Base-by-base conservation (phyloP, 371 early-diverging fungal species). In the Mucor plumbeus region DNA sequence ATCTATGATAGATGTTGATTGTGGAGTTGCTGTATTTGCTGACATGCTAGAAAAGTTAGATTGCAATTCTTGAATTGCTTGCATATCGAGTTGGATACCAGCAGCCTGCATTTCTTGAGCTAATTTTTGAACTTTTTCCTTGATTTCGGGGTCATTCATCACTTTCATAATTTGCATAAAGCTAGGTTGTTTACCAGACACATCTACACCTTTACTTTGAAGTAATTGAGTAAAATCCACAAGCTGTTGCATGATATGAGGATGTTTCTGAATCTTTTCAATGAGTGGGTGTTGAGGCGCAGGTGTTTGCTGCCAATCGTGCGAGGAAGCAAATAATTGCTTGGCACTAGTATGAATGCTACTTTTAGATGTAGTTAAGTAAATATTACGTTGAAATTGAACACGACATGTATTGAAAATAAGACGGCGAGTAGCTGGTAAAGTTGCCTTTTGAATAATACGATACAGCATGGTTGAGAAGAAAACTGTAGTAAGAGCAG, bases 121-220 rank as follows among this genome's bases (percentile, higher is more conserved):
- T 4, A 82, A 56, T 17, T 69, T 61, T 39, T 65, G 50, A 4
- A 76, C 72, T 6, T 63, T 66, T 48, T 68, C 72, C 34, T 69
- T 69, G 47, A 79, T 64, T 56, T 79, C 79, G 9, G 76, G 74
- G 67, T 82, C 82, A 34, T 69, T 72, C 82, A 82, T 79, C 39
- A 82, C 68, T 41, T 79, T 77, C 67, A 82, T 69, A 4, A 80
- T 60, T 67, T 82, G 74, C 61, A 71, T 68, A 61, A 71, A 77
- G 55, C 69, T 73, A 10, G 76, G 77, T 34, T 72, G 66, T 38
- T 74, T 70, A 3, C 77, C 79, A 7, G 64, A 59, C 5, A 68
- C 59, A 70, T 77, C 71, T 9, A 81, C 54, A 17, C 76, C 78
- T 60, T 82, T 82, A 1, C 61, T 61, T 60, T 82, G 74, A 9